Percentiles rank a stretch among this genome's conserved stretches.
Evolutionary conservation across 1,284 basidiomycete genomes (phyloP).

Genomic region (Cutaneotrichosporon curvatum): DNA sequence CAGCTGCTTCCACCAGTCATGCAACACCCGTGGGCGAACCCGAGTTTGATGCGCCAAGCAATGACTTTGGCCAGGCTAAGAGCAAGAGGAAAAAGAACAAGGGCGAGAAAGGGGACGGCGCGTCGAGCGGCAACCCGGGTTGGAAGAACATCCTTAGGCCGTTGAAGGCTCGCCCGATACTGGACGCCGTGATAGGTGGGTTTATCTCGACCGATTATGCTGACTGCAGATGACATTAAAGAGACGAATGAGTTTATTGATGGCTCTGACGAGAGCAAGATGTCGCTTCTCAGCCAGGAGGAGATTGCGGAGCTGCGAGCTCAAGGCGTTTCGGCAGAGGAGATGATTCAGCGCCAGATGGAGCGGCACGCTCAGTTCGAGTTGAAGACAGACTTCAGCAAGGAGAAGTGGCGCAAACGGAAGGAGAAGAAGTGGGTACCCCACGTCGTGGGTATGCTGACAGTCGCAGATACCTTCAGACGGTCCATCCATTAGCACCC

Average conservation of each 20-base stretch:
- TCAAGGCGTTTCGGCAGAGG: constrained; percentile 52
- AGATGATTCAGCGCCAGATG: constrained; percentile 88
- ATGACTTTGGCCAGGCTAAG: constrained; percentile 24
- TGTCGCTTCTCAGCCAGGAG: constrained; percentile 58
- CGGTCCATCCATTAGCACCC: constrained; percentile 81
- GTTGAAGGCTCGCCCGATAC: constrained; percentile 25
- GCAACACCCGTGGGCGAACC: constrained; percentile 4
- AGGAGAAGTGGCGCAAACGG: constrained; percentile 90
- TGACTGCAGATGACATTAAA: constrained; percentile 35
- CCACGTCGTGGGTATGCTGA: not conserved
- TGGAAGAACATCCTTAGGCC: constrained; percentile 38
- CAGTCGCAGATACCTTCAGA: constrained; percentile 73
- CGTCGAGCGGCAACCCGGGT: constrained; percentile 22
- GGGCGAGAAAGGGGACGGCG: constrained; percentile 14
- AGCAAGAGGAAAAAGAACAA: constrained; percentile 34
- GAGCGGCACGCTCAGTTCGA: constrained; percentile 81
- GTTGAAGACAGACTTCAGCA: constrained; percentile 91
- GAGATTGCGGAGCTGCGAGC: constrained; percentile 65
- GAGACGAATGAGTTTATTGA: constrained; percentile 51
- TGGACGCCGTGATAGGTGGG: constrained; percentile 40
- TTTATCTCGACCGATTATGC: constrained; percentile 3
- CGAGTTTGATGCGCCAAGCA: not conserved
- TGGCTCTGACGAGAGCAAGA: constrained; percentile 55
- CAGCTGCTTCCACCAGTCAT: not conserved
- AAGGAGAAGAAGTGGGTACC: constrained; percentile 81